Percentiles rank a stretch among this genome's conserved stretches.
These are phyloP conservation scores for Penicillium nucicola DNA, from an alignment of 495 filamentous ascomycete genomes.

Conservation along the genomic window DNA sequence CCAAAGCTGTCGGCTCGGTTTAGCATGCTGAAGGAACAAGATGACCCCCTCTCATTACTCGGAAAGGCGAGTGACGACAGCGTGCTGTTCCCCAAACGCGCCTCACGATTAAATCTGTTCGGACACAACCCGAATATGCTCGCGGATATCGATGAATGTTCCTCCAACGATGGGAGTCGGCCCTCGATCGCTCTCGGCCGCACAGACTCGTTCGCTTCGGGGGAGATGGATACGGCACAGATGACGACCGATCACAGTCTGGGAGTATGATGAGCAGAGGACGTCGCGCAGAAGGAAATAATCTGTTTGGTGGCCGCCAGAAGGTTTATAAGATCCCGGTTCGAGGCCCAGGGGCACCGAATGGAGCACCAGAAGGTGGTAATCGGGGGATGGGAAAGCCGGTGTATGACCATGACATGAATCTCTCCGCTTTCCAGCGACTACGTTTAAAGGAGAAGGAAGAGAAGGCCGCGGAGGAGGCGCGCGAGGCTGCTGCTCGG, in stretches of 20 bases:
- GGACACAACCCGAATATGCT: conserved; percentile 53
- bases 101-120: conserved; percentile 63
- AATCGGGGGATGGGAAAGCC: conserved; percentile 57
- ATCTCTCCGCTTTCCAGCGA: conserved; percentile 74
- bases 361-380: conserved; percentile 16
- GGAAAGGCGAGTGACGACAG: conserved; percentile 95
- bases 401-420: conserved; percentile 84
- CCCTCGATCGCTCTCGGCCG: conserved; percentile 52
- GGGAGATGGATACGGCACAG: conserved; percentile 58
- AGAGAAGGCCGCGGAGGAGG: conserved; percentile 37
- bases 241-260: conserved; percentile 58
- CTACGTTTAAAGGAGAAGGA: conserved; percentile 59
- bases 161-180: conserved; percentile 67
- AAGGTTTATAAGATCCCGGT: conserved; percentile 90
- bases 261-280: conserved; percentile 79
- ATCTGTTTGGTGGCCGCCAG: conserved; percentile 91
- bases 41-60: conserved; percentile 80
- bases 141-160: conserved; percentile 84
- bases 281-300: conserved; percentile 88
- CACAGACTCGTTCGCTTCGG: conserved; percentile 53
- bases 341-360: conserved; percentile 33
- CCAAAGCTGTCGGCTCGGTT: conserved; percentile 91
- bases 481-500: conserved; percentile 19
- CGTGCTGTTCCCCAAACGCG: conserved; percentile 77
- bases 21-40: conserved; percentile 92